Percentiles rank a stretch among this genome's conserved stretches.
Evolutionary conservation across 495 filamentous ascomycete genomes (phyloP).

Genomic region (Bathelium albidoporum): DNA sequence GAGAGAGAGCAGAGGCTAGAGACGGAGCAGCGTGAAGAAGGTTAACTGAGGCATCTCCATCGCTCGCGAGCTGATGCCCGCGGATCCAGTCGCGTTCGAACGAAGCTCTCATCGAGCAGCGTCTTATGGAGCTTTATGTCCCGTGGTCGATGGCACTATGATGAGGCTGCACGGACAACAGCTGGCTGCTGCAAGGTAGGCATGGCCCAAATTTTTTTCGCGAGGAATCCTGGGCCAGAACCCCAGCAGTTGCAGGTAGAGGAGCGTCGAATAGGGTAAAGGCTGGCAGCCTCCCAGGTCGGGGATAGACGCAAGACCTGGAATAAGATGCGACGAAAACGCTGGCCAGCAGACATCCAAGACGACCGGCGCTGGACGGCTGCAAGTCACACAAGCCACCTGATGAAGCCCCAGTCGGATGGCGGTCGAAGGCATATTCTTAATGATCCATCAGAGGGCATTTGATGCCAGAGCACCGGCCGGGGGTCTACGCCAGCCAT

Average conservation of each 20-base stretch:
- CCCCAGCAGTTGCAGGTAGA: constrained; percentile 1
- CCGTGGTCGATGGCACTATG: not conserved
- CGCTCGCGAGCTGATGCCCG: not conserved
- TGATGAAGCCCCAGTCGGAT: not conserved
- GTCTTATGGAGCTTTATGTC: not conserved
- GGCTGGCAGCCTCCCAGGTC: not conserved
- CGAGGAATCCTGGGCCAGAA: not conserved
- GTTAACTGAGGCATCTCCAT: not conserved
- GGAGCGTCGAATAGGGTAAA: not conserved
- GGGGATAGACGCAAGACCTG: not conserved
- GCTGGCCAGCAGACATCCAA: not conserved
- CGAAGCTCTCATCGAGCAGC: not conserved
- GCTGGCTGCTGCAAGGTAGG: not conserved
- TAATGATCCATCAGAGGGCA: not conserved
- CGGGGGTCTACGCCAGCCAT: not conserved
- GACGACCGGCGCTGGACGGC: not conserved
- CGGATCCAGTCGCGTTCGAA: not conserved
- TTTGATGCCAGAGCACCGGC: not conserved
- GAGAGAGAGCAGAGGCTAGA: not conserved
- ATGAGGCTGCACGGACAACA: constrained; percentile 5
- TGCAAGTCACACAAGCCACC: constrained; percentile 2
- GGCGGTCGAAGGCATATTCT: not conserved
- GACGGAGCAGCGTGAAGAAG: not conserved
- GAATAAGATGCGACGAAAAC: constrained; percentile 5
- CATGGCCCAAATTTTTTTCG: not conserved